Evolutionary conservation across 2,329 filamentous ascomycete genomes (phyloP).

Genomic region (Chaetomium globosum): DNA sequence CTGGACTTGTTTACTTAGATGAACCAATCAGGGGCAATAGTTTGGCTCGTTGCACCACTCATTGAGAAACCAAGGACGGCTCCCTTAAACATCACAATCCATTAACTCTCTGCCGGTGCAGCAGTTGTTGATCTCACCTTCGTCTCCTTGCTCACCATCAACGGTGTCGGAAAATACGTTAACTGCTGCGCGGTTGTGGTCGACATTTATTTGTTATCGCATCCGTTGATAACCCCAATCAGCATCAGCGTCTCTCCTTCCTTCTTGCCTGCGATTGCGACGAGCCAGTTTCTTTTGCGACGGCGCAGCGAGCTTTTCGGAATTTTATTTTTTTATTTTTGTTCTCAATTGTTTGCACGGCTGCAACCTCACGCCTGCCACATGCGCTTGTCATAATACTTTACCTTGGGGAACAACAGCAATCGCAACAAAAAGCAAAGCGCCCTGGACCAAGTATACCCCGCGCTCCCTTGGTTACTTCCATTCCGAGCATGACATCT

Average conservation of each 20-base stretch:
- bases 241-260: background rate
- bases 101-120: slow-evolving; percentile 12
- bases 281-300: background rate
- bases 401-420: background rate
- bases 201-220: slow-evolving; percentile 18
- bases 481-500: slow-evolving; percentile 32
- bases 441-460: slow-evolving; percentile 5
- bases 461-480: background rate
- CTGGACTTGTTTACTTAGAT: slow-evolving; percentile 30
- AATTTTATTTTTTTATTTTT: background rate
- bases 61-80: slow-evolving; percentile 12
- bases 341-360: slow-evolving; percentile 2
- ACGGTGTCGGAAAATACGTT: slow-evolving; percentile 14
- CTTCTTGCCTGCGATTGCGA: slow-evolving; percentile 5
- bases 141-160: slow-evolving; percentile 21
- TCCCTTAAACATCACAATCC: slow-evolving; percentile 34
- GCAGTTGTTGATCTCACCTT: slow-evolving; percentile 21
- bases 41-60: slow-evolving; percentile 12
- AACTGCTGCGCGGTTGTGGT: slow-evolving; percentile 20
- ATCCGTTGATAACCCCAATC: slow-evolving; percentile 8
- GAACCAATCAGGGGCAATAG: slow-evolving; percentile 30
- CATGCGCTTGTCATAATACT: slow-evolving; percentile 2
- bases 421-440: slow-evolving; percentile 15
- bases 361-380: background rate
- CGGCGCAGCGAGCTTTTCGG: background rate